Percentiles rank a stretch among this genome's conserved stretches.
phyloP scores from a whole-genome alignment of 768 basidiomycete genomes.

The Candolleomyces eurysporus region DNA sequence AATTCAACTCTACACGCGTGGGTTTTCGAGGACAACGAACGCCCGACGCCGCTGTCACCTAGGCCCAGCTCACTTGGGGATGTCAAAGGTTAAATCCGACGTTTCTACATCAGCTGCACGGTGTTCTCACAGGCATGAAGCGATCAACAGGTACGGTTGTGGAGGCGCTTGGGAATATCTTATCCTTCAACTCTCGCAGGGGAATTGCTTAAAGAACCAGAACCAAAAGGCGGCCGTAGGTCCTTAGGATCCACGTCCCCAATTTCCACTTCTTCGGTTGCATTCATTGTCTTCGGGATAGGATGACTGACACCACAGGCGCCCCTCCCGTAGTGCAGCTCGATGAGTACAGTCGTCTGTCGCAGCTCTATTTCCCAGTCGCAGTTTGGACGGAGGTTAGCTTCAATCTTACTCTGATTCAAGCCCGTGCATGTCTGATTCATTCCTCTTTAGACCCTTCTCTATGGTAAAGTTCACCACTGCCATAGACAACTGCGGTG shows the following conservation, averaged over 20 bases:
- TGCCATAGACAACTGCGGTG: background rate
- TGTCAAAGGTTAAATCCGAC: no score
- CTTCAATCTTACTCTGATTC: background rate
- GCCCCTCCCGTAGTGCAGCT: slow-evolving; percentile 39
- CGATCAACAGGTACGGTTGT: no score
- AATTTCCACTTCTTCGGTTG: background rate
- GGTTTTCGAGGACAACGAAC: no score
- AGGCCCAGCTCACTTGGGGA: no score
- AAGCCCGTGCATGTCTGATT: background rate
- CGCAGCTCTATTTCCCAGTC: slow-evolving; percentile 54
- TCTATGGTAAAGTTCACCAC: background rate
- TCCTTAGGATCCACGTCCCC: background rate
- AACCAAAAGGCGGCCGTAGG: no score
- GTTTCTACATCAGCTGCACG: no score
- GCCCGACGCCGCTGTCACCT: no score
- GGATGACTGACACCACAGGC: background rate
- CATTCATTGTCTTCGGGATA: slow-evolving; percentile 9
- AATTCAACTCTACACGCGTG: no score
- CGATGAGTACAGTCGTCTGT: slow-evolving; percentile 26
- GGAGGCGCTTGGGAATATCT: no score
- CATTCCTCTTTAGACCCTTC: background rate
- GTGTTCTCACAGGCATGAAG: no score
- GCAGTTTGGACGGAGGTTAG: background rate
- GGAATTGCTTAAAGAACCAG: no score
- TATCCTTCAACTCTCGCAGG: no score